Conservation (phyloP, 2,329 filamentous ascomycete genomes). For the Colletotrichum sp. region DNA sequence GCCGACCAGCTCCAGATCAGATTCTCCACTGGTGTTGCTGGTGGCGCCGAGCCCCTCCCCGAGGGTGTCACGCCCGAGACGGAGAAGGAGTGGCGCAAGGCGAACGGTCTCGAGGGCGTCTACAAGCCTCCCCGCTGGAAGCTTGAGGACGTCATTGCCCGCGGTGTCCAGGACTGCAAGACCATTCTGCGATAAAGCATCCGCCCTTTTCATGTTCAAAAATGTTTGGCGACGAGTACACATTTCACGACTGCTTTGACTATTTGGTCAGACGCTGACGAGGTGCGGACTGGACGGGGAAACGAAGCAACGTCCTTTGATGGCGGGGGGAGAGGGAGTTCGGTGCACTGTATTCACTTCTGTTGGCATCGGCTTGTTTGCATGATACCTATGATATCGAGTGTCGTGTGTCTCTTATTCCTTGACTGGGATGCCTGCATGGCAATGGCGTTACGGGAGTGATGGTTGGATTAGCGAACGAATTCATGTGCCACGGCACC, state of each 20-base stretch:
- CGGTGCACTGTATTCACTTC: constrained; percentile 8
- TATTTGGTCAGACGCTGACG: neutral
- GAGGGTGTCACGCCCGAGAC: constrained; percentile 74
- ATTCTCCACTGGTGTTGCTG: constrained; percentile 94
- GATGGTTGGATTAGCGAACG: constrained; percentile 17
- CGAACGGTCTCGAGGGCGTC: constrained; percentile 72
- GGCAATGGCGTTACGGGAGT: constrained; percentile 19
- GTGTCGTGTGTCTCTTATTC: constrained; percentile 14
- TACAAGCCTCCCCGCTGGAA: constrained; percentile 81
- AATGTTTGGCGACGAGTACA: neutral
- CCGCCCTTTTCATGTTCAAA: neutral
- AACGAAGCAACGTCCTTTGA: constrained; percentile 10
- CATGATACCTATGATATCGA: constrained; percentile 20
- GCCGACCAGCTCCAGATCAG: constrained; percentile 93
- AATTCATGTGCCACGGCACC: constrained; percentile 17
- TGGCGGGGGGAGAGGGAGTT: neutral
- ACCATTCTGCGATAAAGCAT: constrained; percentile 65
- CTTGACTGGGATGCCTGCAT: constrained; percentile 14
- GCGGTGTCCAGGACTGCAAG: constrained; percentile 79
- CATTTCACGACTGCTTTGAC: neutral
- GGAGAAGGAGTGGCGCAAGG: constrained; percentile 70
- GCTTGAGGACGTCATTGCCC: constrained; percentile 80
- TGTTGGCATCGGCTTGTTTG: constrained; percentile 15
- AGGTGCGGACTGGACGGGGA: constrained; percentile 1
- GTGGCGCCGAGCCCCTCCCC: constrained; percentile 79